Evolutionary conservation across 176 grass and related monocot genomes (phyloP), one percentile per base, ranked within the genome.

Genomic region (Secale cereale): DNA sequence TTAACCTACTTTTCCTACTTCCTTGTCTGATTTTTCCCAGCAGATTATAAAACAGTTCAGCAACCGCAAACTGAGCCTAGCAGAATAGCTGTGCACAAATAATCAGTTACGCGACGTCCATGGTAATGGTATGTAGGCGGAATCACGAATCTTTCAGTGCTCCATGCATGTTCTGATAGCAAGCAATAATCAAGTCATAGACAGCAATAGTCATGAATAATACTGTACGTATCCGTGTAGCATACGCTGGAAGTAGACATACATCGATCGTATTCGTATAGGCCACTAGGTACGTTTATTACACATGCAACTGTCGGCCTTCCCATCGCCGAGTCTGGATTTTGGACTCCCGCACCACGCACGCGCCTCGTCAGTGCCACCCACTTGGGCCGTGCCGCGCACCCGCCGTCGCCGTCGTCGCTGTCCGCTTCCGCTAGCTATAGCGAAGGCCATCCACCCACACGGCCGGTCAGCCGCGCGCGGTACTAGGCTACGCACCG

Each of bases 311-410:
- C 41, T 10, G 64, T 35, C 28, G 22, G 78, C 10, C 27, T 22
- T 8, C 20, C 13, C 22, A 20, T 48, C 39, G 28, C 39, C 19
- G 1, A n/a, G 6, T 66, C 48, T 56, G 19, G 52, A 56, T 27
- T 66, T 66, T 56, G 19, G 52, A 56, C 40, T 39, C 6, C 32
- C 2, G 23, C 52, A 52, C 23, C 31, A 9, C 29, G 74, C 22
- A 32, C 13, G 70, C 78, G 40, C 78, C 12, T 61, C 28, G 62
- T 32, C 37, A 81, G 40, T 22, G 78, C 61, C 19, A 30, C 20
- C 54, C 83, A 85, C 63, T 31, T 85, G 83, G 83, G 23, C 59
- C 45, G 36, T 17, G 23, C 25, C 15, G 17, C 29, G 56, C 57
- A 2, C 31, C 41, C 74, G 16, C 62, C 60, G 76, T 75, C 59